A percentile compares a stretch with the other conserved stretches of the same genome.
Evolutionary conservation across 371 early-diverging fungal genomes (phyloP).

Genomic region (Mucor circinelloides): DNA sequence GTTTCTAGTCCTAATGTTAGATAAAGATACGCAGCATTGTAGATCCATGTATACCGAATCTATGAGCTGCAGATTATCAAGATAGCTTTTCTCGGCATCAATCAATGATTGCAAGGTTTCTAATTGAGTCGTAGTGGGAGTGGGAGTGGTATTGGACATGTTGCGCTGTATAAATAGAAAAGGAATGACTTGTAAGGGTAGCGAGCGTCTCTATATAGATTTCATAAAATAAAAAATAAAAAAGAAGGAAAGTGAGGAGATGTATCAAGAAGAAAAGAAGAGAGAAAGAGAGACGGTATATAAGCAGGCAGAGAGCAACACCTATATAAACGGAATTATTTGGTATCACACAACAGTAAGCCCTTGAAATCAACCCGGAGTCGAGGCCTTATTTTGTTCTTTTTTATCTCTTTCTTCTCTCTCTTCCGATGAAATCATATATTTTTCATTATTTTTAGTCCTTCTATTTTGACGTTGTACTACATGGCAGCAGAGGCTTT

Average conservation of each 20-base stretch:
- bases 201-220: conserved; percentile 1
- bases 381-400: conserved; percentile 10
- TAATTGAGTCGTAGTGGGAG: conserved; percentile 6
- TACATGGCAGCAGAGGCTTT: not conserved
- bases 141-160: conserved; percentile 1
- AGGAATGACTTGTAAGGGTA: conserved; percentile 2
- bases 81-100: conserved; percentile 32
- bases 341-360: not conserved
- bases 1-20: conserved; percentile 11
- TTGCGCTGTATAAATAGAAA: not conserved
- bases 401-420: not conserved
- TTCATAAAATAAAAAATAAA: not conserved
- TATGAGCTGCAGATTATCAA: conserved; percentile 26
- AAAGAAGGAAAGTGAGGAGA: conserved; percentile 2
- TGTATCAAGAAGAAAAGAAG: not conserved
- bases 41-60: conserved; percentile 23
- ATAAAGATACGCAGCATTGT: not conserved
- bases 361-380: conserved; percentile 23
- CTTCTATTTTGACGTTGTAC: not conserved
- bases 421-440: not conserved
- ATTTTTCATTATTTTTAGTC: not conserved
- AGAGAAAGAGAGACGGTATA: not conserved
- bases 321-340: not conserved
- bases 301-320: not conserved
- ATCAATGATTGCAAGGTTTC: conserved; percentile 22